Base-by-base conservation (phyloP, 176 grass and related monocot genomes). In the Bothriochloa decipiens region DNA sequence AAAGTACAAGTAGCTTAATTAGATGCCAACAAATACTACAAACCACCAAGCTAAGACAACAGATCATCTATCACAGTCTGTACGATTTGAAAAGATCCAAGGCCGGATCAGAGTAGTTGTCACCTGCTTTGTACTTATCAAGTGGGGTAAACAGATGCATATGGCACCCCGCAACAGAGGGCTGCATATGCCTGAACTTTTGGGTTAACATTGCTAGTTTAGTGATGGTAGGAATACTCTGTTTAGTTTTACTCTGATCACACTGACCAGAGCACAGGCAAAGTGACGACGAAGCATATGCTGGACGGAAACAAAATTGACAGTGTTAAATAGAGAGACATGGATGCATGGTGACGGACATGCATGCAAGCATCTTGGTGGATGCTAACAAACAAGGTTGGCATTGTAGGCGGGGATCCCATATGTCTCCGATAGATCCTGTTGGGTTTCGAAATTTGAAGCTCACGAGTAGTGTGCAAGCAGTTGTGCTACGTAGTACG, bases 1-100 rank as follows among this genome's bases (percentile, higher is more conserved):
- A 60, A 85, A 43, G 36, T 85, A 85, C 83, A 55, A 11, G 45
- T 41, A 29, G 61, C n/a, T 62, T 25, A 9, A 26, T 76, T 84
- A 72, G 69, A 22, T 72, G 4, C 69, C n/a, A 72, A 72, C n/a
- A 45, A 15, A 72, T 23, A 8, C 12, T 62, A 60, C 55, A 60
- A 60, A 58, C 20, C 55, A 58, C 2, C 29, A 71, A 25, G 68
- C 39, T 43, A 45, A 26, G 57, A 60, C 57, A 58, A 22, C 20
- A 60, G 57, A 23, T 60, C 57, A 63, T 63, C 2, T 14, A 27
- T 45, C 40, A 26, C 37, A 42, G 41, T 8, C 39, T 46, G 70
- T 49, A 28, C 70, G 40, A 50, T 74, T 49, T 49, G 71, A 49
- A 49, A 52, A 32, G 43, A 74, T 74, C 3, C 43, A 49, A 16